Evolutionary conservation across 2,329 filamentous ascomycete species (phyloP), one percentile per base, ranked within the genome.

Genomic region (Nothomitra cinnamomea): DNA sequence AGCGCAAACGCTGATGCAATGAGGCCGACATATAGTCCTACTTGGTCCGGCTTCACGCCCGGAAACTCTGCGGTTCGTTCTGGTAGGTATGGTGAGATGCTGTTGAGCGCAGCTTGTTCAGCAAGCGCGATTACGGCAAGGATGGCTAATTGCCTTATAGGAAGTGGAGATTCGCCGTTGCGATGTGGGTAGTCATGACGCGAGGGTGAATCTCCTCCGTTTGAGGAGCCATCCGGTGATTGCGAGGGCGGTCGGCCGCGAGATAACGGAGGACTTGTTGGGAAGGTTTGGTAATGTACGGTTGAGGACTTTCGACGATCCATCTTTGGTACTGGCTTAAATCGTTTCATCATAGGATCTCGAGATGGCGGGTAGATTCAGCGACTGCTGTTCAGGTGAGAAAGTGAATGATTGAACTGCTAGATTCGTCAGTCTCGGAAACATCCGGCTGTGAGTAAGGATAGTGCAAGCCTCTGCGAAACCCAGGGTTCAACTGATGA

Each of bases 51-150:
- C 19, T 83, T 76, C 19, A 95, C 82, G 57, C 86, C 86, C 1
- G 87, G 85, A 64, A 96, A 96, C 1, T 80, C 81, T 21, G 80
- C 78, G 1, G 89, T 82, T 90, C 98, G 96, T 60, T 88, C 79
- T 0, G 92, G 92, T 1, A 98, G 78, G 66, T 98, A 98, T 1
- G 92, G 92, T 10, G 84, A 85, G 62, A 98, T 95, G 21, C 88
- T 95, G 67, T 98, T 98, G 63, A 98, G 77, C 0, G 92, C 92
- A 0, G 90, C 96, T 72, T 98, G 92, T 65, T 98, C 92, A 53
- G 86, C 85, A 21, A 98, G 75, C 5, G 89, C 89, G 56, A 98
- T 85, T 58, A 95, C 71, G 1, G 90, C 90, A 35, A 98, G 72
- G 12, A 96, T 78, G 3, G 81, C 76, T 56, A 98, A 82, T 70